Evolutionary conservation across 202 grass and related monocot species (phyloP).

Genomic region (Setaria viridis): DNA sequence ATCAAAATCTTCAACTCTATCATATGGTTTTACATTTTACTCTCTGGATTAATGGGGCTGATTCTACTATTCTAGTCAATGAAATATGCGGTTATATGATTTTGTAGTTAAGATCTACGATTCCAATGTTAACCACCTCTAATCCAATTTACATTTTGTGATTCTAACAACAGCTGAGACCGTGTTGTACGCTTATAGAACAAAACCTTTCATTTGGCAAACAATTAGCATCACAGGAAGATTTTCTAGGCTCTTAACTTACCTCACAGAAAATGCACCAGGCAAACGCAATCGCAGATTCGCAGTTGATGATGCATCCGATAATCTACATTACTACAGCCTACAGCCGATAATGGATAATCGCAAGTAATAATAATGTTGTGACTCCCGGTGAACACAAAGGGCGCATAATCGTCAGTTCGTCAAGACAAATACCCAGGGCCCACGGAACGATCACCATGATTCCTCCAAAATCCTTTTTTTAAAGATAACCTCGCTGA

Average conservation of each 20-base stretch:
- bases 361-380: not conserved
- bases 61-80: not conserved
- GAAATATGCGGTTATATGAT: not conserved
- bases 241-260: too few relatives aligned
- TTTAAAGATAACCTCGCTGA: too few relatives aligned
- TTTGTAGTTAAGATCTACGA: not conserved
- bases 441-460: too few relatives aligned
- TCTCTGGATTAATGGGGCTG: not conserved
- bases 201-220: not conserved
- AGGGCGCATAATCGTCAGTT: too few relatives aligned
- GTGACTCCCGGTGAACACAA: too few relatives aligned
- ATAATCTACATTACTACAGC: too few relatives aligned
- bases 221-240: not conserved
- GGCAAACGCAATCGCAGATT: not conserved
- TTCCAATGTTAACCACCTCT: too few relatives aligned
- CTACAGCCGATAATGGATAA: too few relatives aligned
- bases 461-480: too few relatives aligned
- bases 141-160: not conserved
- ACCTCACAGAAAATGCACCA: not conserved
- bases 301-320: too few relatives aligned
- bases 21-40: not conserved
- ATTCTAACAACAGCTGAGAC: not conserved
- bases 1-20: not conserved
- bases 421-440: too few relatives aligned
- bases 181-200: not conserved